phyloP scores from a whole-genome alignment of 2,329 filamentous ascomycete species.

The Calonectria pseudoturangicola region DNA sequence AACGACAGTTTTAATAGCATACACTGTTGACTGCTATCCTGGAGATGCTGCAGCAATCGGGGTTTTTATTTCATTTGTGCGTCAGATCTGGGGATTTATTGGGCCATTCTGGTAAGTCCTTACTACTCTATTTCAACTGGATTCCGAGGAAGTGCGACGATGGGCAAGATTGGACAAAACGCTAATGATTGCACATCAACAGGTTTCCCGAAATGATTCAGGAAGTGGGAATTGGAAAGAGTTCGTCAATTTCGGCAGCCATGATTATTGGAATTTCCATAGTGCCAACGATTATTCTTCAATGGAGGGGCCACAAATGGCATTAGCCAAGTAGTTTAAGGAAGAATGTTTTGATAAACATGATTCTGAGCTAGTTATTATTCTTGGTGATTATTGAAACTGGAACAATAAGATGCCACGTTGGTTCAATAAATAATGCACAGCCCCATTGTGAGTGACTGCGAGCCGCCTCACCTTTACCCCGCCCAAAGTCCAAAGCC shows the following conservation, averaged over 20 bases:
- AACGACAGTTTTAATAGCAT: constrained; percentile 77
- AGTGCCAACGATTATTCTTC: constrained; percentile 19
- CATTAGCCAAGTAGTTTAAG: not conserved
- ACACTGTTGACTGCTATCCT: constrained; percentile 74
- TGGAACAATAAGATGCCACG: too few relatives aligned
- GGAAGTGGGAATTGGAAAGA: not conserved
- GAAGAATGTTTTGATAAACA: too few relatives aligned
- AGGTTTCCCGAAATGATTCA: constrained; percentile 28
- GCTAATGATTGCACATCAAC: not conserved
- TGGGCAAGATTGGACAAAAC: not conserved
- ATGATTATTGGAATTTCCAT: constrained; percentile 12
- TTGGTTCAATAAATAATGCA: too few relatives aligned
- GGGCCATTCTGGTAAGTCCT: constrained; percentile 8
- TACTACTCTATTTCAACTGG: not conserved
- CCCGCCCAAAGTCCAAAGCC: too few relatives aligned
- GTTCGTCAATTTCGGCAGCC: not conserved
- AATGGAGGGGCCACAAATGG: constrained; percentile 13
- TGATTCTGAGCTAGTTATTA: too few relatives aligned
- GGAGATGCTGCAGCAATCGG: constrained; percentile 73
- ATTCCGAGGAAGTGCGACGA: not conserved
- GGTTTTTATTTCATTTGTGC: constrained; percentile 74
- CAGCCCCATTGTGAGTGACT: too few relatives aligned
- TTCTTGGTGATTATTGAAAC: too few relatives aligned
- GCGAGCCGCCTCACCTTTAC: too few relatives aligned
- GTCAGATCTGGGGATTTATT: constrained; percentile 71